Evolutionary conservation across 352 stramenopile genomes (phyloP).

Genomic region (Phytophthora pistaciae): DNA sequence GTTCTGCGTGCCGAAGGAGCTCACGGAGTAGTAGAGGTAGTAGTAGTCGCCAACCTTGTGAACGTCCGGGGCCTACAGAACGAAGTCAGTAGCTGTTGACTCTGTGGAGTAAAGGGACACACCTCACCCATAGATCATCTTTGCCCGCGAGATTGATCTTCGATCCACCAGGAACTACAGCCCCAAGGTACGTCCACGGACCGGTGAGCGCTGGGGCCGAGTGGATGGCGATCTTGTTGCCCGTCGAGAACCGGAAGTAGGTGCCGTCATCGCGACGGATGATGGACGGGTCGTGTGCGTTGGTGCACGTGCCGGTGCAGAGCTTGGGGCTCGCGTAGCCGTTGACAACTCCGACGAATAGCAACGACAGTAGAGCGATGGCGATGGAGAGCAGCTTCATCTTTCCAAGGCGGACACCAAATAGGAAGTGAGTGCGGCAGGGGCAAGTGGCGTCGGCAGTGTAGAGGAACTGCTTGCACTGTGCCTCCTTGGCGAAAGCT

Average conservation of each 20-base stretch:
- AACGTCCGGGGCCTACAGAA: constrained; percentile 48
- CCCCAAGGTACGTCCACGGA: constrained; percentile 49
- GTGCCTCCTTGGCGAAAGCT: neutral
- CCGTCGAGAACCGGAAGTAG: constrained; percentile 60
- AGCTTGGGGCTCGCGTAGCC: constrained; percentile 29
- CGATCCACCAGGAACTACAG: constrained; percentile 44
- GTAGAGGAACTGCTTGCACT: constrained; percentile 1
- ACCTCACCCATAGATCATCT: constrained; percentile 47
- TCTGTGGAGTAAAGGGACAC: neutral
- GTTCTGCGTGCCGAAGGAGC: constrained; percentile 51
- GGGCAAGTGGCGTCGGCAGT: neutral
- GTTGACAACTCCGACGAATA: constrained; percentile 19
- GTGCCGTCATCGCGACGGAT: constrained; percentile 50
- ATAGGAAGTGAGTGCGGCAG: neutral
- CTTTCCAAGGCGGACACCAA: neutral
- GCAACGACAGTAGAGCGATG: constrained; percentile 6
- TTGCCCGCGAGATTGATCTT: constrained; percentile 48
- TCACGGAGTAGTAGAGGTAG: constrained; percentile 72
- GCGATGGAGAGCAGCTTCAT: constrained; percentile 14
- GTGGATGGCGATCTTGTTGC: constrained; percentile 56
- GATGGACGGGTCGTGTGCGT: constrained; percentile 54
- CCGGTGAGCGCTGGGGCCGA: constrained; percentile 42
- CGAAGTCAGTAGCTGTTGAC: too few species aligned
- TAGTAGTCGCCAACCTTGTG: constrained; percentile 55
- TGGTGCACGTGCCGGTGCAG: constrained; percentile 32